phyloP scores from a whole-genome alignment of 163 green algal species.

The Volvox carteri region DNA sequence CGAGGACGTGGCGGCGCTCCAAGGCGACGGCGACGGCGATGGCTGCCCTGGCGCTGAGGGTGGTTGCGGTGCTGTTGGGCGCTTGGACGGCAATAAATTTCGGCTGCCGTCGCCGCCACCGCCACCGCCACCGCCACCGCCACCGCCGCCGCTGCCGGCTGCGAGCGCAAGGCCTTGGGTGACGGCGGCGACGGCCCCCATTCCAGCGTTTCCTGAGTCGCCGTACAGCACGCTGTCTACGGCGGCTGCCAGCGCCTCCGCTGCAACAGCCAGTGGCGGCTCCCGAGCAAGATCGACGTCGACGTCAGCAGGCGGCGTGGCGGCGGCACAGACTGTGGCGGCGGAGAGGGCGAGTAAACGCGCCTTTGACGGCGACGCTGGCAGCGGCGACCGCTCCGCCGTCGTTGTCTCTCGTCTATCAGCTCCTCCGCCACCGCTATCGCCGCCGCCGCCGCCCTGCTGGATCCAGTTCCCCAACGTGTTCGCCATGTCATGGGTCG shows the following conservation, averaged over 20 bases:
- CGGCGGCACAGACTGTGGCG: too few species aligned
- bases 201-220: neutral
- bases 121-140: neutral
- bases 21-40: neutral
- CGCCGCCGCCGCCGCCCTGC: neutral
- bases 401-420: neutral
- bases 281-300: neutral
- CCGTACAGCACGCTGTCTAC: slow-evolving; percentile 15
- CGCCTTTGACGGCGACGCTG: neutral
- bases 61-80: neutral
- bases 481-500: neutral
- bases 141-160: neutral
- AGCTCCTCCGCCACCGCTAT: neutral
- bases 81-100: neutral
- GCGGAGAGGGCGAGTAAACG: too few species aligned
- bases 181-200: too few species aligned
- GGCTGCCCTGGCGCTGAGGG: neutral
- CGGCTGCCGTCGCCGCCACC: neutral
- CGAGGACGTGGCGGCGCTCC: neutral
- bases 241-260: slow-evolving; percentile 38
- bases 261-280: neutral
- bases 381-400: neutral
- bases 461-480: slow-evolving; percentile 29
- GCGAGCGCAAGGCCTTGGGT: too few species aligned
- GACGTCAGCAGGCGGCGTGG: neutral